These are phyloP conservation scores for Metschnikowia anglica DNA, from an alignment of 805 yeast genomes.

Conservation along the genomic window DNA sequence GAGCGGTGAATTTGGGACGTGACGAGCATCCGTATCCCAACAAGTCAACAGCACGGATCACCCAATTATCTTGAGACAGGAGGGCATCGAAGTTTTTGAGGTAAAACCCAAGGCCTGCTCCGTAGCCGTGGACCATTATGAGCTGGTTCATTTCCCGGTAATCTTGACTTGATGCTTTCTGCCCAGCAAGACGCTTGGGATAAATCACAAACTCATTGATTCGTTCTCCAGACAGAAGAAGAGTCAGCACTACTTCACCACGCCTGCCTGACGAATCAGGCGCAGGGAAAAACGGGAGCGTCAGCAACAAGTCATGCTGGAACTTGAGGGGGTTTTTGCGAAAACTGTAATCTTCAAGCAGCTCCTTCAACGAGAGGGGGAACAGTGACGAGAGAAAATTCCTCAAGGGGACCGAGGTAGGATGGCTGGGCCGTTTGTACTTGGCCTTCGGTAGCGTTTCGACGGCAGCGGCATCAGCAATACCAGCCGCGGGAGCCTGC, in stretches of 20 bases:
- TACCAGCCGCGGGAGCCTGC: not conserved
- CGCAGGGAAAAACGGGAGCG: slow-evolving; percentile 48
- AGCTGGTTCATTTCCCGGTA: slow-evolving; percentile 26
- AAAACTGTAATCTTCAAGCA: slow-evolving; percentile 49
- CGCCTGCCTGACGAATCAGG: slow-evolving; percentile 29
- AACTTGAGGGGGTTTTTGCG: slow-evolving; percentile 40
- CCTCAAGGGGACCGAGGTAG: slow-evolving; percentile 62
- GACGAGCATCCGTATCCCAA: slow-evolving; percentile 91
- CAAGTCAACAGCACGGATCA: slow-evolving; percentile 81
- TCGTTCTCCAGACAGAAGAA: slow-evolving; percentile 27
- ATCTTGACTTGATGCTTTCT: not conserved
- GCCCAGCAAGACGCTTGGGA: slow-evolving; percentile 11
- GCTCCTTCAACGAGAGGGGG: slow-evolving; percentile 55
- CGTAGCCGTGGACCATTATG: slow-evolving; percentile 47
- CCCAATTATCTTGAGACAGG: slow-evolving; percentile 48
- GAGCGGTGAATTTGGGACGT: slow-evolving; percentile 58
- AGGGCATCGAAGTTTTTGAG: slow-evolving; percentile 39
- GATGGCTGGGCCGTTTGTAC: slow-evolving; percentile 61
- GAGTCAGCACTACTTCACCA: slow-evolving; percentile 35
- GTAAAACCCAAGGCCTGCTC: slow-evolving; percentile 45
- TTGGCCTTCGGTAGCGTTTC: not conserved
- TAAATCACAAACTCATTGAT: slow-evolving; percentile 45
- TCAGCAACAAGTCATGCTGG: slow-evolving; percentile 46
- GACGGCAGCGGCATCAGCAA: not conserved
- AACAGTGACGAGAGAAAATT: slow-evolving; percentile 54